Conservation (phyloP, 2,329 filamentous ascomycete genomes). For the Fusarium euwallaceae region DNA sequence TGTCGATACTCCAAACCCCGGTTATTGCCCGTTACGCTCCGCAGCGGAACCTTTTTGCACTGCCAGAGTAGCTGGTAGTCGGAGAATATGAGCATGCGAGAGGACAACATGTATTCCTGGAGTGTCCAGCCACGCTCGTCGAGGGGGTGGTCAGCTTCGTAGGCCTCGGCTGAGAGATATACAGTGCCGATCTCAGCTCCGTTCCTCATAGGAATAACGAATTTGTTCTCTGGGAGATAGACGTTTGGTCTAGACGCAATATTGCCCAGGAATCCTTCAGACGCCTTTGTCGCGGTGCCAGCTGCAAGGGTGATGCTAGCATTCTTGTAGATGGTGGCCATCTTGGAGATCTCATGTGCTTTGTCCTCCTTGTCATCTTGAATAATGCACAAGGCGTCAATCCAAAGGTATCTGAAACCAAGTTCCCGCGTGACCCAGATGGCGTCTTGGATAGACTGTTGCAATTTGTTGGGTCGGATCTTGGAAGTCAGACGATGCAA, state of each 20-base stretch:
- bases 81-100: conserved; percentile 32
- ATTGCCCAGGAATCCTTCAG: not conserved
- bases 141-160: not conserved
- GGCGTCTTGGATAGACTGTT: not conserved
- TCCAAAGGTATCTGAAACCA: not conserved
- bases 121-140: conserved; percentile 34
- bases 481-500: not conserved
- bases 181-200: not conserved
- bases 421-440: not conserved
- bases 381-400: not conserved
- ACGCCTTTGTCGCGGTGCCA: not conserved
- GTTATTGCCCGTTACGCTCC: not conserved
- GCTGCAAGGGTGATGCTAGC: not conserved
- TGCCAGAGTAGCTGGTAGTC: conserved; percentile 34
- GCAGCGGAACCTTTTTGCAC: conserved; percentile 18
- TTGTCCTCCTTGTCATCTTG: not conserved
- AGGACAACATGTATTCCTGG: conserved; percentile 35
- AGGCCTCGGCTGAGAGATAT: not conserved
- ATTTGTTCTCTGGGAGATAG: not conserved
- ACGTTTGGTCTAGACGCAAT: not conserved
- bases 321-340: conserved; percentile 6
- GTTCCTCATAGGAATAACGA: not conserved
- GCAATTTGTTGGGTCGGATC: not conserved
- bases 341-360: not conserved
- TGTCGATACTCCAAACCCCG: not conserved